Conservation (phyloP, 2,329 filamentous ascomycete genomes). For the Xylariaceae sp. region DNA sequence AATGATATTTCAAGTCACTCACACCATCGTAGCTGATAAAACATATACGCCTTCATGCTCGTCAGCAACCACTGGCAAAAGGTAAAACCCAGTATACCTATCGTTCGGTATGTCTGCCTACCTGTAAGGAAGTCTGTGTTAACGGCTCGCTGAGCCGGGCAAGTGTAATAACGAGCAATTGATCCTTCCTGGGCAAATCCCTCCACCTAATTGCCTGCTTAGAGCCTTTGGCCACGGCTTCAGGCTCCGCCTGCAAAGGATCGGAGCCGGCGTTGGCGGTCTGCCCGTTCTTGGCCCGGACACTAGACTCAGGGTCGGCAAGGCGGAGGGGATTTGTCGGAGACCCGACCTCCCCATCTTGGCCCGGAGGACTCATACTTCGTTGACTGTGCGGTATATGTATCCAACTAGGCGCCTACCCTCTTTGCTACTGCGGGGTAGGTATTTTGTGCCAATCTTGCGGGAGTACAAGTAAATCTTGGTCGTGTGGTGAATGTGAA, state of each 20-base stretch:
- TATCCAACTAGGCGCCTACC: not conserved
- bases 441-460: too few relatives aligned
- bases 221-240: not conserved
- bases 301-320: not conserved
- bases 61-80: not conserved
- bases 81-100: not conserved
- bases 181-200: slow-evolving; percentile 66
- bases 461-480: too few relatives aligned
- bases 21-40: slow-evolving; percentile 78
- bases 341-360: not conserved
- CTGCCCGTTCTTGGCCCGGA: not conserved
- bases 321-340: not conserved
- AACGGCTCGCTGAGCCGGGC: slow-evolving; percentile 78
- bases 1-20: not conserved
- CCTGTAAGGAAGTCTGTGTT: slow-evolving; percentile 68
- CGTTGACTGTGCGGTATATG: not conserved
- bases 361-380: not conserved
- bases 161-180: slow-evolving; percentile 72
- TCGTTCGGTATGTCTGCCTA: slow-evolving; percentile 20
- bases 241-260: not conserved
- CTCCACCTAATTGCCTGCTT: slow-evolving; percentile 28
- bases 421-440: not conserved
- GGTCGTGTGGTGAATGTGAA: too few relatives aligned
- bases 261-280: not conserved
- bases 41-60: slow-evolving; percentile 64